Base-by-base conservation (phyloP, 2,329 filamentous ascomycete genomes). In the Ascochyta fabae region DNA sequence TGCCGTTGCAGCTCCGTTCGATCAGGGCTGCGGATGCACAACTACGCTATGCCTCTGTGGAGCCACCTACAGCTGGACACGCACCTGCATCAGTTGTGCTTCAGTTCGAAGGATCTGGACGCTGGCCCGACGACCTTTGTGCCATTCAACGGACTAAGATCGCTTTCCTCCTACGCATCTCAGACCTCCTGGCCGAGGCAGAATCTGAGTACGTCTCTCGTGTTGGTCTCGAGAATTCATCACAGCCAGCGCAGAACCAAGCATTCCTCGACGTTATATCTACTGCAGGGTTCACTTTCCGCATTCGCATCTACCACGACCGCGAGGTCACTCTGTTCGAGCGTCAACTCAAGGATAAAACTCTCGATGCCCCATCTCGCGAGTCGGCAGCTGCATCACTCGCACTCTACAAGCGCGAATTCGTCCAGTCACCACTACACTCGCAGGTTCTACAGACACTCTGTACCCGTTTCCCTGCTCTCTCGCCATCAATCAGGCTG, bases 71-170 rank as follows among this genome's bases (percentile, higher is more conserved):
- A 23, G 79, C 81, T 13, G 76, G 49, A 15, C 61, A 68, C 71
- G 75, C 24, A 10, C 88, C 91, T 0, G 88, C 93, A 62, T 88
- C 96, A 63, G 84, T 96, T 29, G 84, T 92, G 38, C 82, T 99
- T 43, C 93, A 94, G 70, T 98, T 99, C 66, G 95, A 99, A 77
- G 91, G 90, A 4, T 98, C 95, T 6, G 88, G 87, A 41, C 89
- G 91, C 64, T 99, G 95, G 95, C 95, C 95, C 0, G 93, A 98
- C 70, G 92, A 96, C 69, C 78, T 98, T 8, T 86, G 86, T 3
- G 93, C 94, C 5, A 96, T 98, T 52, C 95, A 99, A 74, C 87
- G 92, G 69, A 93, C 92, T 12, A 99, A 99, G 76, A 85, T 96
- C 35, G 95, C 96, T 3, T 96, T 99, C 71, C 81, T 91, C 9